Percentiles rank a stretch among this genome's conserved stretches.
Evolutionary conservation across 176 grass and related monocot genomes (phyloP).

Genomic region (Elymus sibiricus): DNA sequence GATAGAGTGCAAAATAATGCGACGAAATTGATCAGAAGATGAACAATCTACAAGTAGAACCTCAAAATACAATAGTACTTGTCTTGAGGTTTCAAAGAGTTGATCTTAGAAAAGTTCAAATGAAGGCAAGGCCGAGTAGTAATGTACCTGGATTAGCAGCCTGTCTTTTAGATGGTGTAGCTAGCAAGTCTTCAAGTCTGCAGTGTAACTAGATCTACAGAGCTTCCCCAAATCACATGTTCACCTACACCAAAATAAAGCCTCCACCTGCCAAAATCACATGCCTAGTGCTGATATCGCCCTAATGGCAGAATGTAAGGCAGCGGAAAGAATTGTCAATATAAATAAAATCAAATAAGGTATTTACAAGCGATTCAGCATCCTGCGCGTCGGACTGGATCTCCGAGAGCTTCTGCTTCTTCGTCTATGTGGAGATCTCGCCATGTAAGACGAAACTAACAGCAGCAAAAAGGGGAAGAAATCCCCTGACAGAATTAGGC

Average conservation of each 20-base stretch:
- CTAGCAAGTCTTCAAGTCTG: constrained; percentile 23
- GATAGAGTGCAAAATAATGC: background rate
- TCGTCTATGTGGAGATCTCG: constrained; percentile 55
- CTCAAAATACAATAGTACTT: background rate
- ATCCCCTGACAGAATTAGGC: background rate
- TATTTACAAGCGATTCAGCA: constrained; percentile 81
- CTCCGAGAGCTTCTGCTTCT: constrained; percentile 77
- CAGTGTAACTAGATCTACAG: background rate
- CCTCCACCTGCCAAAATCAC: no score
- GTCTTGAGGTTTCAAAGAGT: background rate
- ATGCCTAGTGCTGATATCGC: no score
- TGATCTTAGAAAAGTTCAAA: constrained; percentile 23
- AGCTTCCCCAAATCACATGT: background rate
- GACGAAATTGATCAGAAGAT: constrained; percentile 2
- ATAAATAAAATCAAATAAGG: background rate
- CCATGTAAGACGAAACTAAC: constrained; percentile 26
- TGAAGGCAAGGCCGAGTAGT: constrained; percentile 1
- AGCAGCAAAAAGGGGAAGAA: background rate
- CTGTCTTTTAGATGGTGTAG: constrained; percentile 41
- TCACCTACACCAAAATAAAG: no score
- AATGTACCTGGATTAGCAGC: constrained; percentile 55
- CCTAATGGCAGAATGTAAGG: background rate
- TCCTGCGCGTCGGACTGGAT: constrained; percentile 74
- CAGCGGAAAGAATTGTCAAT: background rate
- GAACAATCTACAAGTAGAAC: background rate